These are phyloP conservation scores for Boletus edulis DNA, from an alignment of 768 basidiomycete genomes.

Conservation along the genomic window DNA sequence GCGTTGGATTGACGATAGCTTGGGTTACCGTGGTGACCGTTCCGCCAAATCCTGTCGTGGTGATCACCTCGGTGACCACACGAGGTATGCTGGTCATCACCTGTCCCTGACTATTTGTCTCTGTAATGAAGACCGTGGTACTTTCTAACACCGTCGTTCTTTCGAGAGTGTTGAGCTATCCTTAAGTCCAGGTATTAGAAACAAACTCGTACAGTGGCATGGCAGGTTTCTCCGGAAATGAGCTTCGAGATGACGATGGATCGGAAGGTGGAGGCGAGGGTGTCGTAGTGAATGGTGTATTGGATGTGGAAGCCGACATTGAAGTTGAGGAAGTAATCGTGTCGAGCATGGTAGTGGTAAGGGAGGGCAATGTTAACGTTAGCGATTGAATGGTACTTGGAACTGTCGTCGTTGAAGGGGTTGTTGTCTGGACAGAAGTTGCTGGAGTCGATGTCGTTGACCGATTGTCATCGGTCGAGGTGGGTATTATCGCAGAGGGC, in stretches of 20 bases:
- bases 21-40: constrained; percentile 56
- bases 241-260: constrained; percentile 5
- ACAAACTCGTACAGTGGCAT: constrained; percentile 26
- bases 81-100: constrained; percentile 51
- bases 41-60: constrained; percentile 55
- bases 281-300: constrained; percentile 11
- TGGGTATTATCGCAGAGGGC: constrained; percentile 13
- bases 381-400: constrained; percentile 6
- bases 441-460: constrained; percentile 19
- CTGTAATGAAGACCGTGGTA: constrained; percentile 51
- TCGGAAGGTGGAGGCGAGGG: constrained; percentile 4
- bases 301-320: constrained; percentile 16
- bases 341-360: neutral
- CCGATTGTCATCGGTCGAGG: constrained; percentile 14
- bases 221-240: constrained; percentile 2
- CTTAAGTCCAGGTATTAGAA: constrained; percentile 2
- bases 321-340: constrained; percentile 14
- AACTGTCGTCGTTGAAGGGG: constrained; percentile 16
- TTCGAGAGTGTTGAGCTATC: constrained; percentile 15
- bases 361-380: constrained; percentile 8
- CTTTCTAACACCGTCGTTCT: constrained; percentile 53
- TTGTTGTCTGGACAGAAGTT: constrained; percentile 21
- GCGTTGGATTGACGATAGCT: constrained; percentile 68
- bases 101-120: constrained; percentile 56
- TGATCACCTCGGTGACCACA: constrained; percentile 53